Percentiles rank a stretch among this genome's conserved stretches.
phyloP scores from a whole-genome alignment of 305 asterid genomes.

The Solanum hybrid region DNA sequence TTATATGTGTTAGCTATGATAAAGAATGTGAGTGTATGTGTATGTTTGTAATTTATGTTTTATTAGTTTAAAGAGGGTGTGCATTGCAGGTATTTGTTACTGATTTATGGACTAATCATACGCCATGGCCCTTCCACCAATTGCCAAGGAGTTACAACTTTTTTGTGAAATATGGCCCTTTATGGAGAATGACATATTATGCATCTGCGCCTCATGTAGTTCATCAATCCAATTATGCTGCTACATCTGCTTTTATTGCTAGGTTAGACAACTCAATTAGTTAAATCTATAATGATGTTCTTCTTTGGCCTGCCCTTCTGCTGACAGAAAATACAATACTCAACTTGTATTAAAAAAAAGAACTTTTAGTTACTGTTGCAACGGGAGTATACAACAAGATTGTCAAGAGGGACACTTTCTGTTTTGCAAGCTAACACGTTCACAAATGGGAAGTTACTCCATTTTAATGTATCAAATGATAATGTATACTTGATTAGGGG shows the following conservation, averaged over 20 bases:
- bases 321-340: too few relatives aligned
- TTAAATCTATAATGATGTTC: background rate
- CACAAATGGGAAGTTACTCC: background rate
- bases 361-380: background rate
- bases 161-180: conserved; percentile 71
- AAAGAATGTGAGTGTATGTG: background rate
- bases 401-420: background rate
- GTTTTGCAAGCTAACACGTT: background rate
- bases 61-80: background rate
- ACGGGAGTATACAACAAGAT: background rate
- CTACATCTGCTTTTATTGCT: conserved; percentile 79
- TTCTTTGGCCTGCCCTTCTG: background rate
- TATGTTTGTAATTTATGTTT: conserved; percentile 4
- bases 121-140: conserved; percentile 95
- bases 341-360: background rate
- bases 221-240: conserved; percentile 89
- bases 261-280: conserved; percentile 34
- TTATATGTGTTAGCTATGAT: conserved; percentile 6
- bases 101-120: conserved; percentile 92
- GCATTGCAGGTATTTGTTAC: conserved; percentile 58
- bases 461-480: background rate
- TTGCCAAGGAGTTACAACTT: conserved; percentile 85
- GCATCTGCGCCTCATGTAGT: conserved; percentile 69
- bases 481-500: background rate
- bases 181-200: conserved; percentile 86